These are phyloP conservation scores for Hibiscus trionum DNA, from an alignment of 345 rosid species.

Conservation along the genomic window DNA sequence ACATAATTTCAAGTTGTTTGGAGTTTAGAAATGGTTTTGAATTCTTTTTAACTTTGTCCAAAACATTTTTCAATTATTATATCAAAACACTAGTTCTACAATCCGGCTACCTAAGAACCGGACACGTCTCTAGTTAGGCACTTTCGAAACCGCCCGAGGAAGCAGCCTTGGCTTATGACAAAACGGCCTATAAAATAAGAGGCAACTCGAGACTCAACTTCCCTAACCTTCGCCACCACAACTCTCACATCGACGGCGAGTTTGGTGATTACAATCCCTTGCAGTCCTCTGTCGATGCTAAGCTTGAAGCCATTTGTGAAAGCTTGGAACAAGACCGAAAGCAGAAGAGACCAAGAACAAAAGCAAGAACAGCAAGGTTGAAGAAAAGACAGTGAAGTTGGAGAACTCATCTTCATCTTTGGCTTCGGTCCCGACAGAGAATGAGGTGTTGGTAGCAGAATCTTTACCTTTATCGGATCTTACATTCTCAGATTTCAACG, in stretches of 20 bases:
- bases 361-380: conserved; percentile 2
- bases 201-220: conserved; percentile 88
- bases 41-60: too few relatives aligned
- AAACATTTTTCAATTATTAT: too few relatives aligned
- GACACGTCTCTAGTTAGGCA: conserved; percentile 97
- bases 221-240: conserved; percentile 65
- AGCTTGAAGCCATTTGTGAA: conserved; percentile 74
- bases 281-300: conserved; percentile 83
- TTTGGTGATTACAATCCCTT: conserved; percentile 75
- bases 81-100: too few relatives aligned
- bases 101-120: conserved; percentile 88
- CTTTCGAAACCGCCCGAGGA: conserved; percentile 93
- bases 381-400: conserved; percentile 26
- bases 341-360: conserved; percentile 25
- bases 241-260: conserved; percentile 42
- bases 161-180: conserved; percentile 90
- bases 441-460: conserved; percentile 45
- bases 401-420: conserved; percentile 28
- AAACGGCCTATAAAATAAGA: conserved; percentile 80
- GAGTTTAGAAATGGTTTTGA: too few relatives aligned
- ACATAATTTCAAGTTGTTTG: too few relatives aligned
- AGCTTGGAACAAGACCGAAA: conserved; percentile 52
- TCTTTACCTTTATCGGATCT: conserved; percentile 57
- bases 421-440: conserved; percentile 32
- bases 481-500: conserved; percentile 39